Evolutionary conservation across 208 protist species (phyloP).

Genomic region (Trypanosoma platydactyli): DNA sequence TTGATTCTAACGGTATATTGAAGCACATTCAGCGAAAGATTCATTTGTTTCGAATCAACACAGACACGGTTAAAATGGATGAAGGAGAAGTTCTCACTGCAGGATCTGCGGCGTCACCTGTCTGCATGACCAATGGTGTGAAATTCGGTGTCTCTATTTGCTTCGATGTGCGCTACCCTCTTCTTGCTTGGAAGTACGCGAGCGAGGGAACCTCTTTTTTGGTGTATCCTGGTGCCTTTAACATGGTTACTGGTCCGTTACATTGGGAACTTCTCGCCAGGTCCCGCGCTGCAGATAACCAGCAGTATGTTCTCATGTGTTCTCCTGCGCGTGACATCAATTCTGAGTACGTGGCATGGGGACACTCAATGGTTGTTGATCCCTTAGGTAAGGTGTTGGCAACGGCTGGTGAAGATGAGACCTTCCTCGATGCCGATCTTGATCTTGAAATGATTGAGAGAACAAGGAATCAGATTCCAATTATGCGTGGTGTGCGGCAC

Average conservation of each 20-base stretch:
- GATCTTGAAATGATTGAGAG: conserved; percentile 51
- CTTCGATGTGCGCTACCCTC: conserved; percentile 98
- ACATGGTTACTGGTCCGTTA: conserved; percentile 98
- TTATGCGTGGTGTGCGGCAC: conserved; percentile 68
- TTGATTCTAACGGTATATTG: conserved; percentile 86
- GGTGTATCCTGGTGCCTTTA: conserved; percentile 97
- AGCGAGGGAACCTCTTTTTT: conserved; percentile 87
- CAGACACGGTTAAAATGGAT: conserved; percentile 93
- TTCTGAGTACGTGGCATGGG: conserved; percentile 94
- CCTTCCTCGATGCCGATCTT: conserved; percentile 58
- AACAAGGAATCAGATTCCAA: conserved; percentile 68
- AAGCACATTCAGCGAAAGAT: conserved; percentile 93
- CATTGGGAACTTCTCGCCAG: conserved; percentile 97
- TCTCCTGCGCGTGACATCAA: conserved; percentile 93
- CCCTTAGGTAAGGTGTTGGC: conserved; percentile 88
- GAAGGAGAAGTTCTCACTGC: conserved; percentile 94
- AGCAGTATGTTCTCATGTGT: conserved; percentile 93
- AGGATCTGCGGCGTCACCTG: conserved; percentile 63
- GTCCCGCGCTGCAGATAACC: conserved; percentile 93
- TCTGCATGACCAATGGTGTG: conserved; percentile 44
- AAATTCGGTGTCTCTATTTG: conserved; percentile 97
- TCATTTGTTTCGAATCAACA: conserved; percentile 97
- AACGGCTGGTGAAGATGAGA: conserved; percentile 64
- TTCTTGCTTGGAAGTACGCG: conserved; percentile 82
- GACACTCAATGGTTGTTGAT: conserved; percentile 94